A percentile compares a stretch with the other conserved stretches of the same genome.
phyloP scores from a whole-genome alignment of 768 basidiomycete genomes.

The Tephrocybe rancida region DNA sequence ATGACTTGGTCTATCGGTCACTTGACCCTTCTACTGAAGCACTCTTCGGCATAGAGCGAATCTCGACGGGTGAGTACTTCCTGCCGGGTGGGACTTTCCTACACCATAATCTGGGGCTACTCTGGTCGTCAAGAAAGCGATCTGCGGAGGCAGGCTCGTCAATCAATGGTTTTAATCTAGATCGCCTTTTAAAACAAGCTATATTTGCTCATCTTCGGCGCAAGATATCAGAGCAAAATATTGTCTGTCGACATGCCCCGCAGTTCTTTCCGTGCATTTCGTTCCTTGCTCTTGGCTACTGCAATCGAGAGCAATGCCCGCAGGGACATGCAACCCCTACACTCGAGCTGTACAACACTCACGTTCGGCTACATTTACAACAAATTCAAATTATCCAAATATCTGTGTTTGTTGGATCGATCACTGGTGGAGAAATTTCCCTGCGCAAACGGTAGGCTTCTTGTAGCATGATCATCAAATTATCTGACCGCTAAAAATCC shows the following conservation, averaged over 20 bases:
- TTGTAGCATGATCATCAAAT: not conserved
- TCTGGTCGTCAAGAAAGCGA: too few relatives aligned
- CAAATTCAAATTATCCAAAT: slow-evolving; percentile 50
- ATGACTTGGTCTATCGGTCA: slow-evolving; percentile 25
- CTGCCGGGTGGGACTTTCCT: slow-evolving; percentile 20
- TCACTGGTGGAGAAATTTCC: slow-evolving; percentile 4
- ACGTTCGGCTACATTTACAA: slow-evolving; percentile 46
- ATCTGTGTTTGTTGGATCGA: slow-evolving; percentile 21
- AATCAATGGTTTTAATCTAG: slow-evolving; percentile 24
- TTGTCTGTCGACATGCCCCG: slow-evolving; percentile 25
- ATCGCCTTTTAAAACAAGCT: slow-evolving; percentile 19
- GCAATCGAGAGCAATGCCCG: slow-evolving; percentile 33
- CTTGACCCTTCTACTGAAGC: slow-evolving; percentile 32
- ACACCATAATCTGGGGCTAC: too few relatives aligned
- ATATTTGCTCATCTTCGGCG: slow-evolving; percentile 28
- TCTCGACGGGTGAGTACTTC: slow-evolving; percentile 28
- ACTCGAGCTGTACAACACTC: slow-evolving; percentile 39
- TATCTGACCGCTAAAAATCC: not conserved
- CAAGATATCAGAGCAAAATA: slow-evolving; percentile 33
- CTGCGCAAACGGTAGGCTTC: slow-evolving; percentile 25
- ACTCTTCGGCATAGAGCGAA: slow-evolving; percentile 34
- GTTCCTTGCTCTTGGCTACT: slow-evolving; percentile 30
- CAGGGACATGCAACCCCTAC: slow-evolving; percentile 33
- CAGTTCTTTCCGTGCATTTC: slow-evolving; percentile 43
- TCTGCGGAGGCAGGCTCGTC: slow-evolving; percentile 3